phyloP scores from a whole-genome alignment of 169 alveolate genomes.

The Perkinsus chesapeaki region DNA sequence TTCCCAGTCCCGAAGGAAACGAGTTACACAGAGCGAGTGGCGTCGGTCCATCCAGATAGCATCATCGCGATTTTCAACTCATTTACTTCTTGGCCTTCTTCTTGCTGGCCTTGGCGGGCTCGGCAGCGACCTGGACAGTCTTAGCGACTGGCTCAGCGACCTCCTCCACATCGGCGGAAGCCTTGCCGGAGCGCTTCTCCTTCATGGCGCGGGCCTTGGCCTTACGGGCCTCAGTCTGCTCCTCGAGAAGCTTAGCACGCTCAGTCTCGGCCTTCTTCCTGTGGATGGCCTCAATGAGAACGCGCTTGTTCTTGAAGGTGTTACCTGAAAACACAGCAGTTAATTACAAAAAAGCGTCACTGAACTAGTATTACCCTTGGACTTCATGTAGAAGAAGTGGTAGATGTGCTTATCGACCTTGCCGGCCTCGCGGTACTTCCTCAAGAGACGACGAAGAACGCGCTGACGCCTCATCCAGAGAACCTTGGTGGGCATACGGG shows the following conservation, averaged over 20 bases:
- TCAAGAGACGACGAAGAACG: conserved; percentile 92
- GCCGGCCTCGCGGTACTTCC: conserved; percentile 89
- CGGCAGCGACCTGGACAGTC: background rate
- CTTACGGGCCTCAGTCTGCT: conserved; percentile 71
- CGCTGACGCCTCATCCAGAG: conserved; percentile 97
- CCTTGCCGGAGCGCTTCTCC: conserved; percentile 42
- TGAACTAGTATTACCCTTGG: conserved; percentile 76
- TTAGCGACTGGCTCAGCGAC: background rate
- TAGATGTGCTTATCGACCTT: conserved; percentile 92
- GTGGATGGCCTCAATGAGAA: conserved; percentile 93
- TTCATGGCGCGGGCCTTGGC: conserved; percentile 70
- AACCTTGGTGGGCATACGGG: conserved; percentile 93
- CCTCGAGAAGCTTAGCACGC: conserved; percentile 23
- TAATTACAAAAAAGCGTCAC: background rate
- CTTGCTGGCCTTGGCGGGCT: conserved; percentile 2
- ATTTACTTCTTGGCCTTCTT: conserved; percentile 2
- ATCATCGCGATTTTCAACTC: background rate
- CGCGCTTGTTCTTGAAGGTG: conserved; percentile 94
- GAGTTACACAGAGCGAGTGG: conserved; percentile 5
- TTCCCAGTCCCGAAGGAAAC: background rate
- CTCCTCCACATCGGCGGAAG: conserved; percentile 1
- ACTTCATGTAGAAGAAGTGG: conserved; percentile 91
- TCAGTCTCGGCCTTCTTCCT: conserved; percentile 70
- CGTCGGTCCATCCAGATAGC: background rate
- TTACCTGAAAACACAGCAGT: conserved; percentile 33